Conservation (phyloP, 2,329 filamentous ascomycete species). For the Pestalotiopsis sp. region DNA sequence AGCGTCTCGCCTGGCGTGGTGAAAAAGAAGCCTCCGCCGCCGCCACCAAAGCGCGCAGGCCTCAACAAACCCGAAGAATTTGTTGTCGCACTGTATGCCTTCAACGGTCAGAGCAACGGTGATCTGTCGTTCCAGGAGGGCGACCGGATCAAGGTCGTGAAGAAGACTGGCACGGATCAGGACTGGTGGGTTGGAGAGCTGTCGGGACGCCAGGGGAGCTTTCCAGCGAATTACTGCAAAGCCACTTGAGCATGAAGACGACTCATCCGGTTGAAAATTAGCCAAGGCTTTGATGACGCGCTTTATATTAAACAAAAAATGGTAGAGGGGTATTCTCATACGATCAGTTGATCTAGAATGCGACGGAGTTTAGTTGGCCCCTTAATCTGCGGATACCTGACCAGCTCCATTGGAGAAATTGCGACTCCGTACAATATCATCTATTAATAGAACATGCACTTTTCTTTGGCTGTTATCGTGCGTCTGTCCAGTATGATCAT, state of each 20-base stretch:
- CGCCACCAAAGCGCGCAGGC: slow-evolving; percentile 60
- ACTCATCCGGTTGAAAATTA: neutral
- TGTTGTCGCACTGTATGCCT: slow-evolving; percentile 75
- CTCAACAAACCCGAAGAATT: slow-evolving; percentile 50
- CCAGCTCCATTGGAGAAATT: neutral
- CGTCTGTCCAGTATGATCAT: too few species aligned
- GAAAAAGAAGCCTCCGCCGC: slow-evolving; percentile 77
- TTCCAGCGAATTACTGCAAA: slow-evolving; percentile 82
- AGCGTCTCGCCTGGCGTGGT: slow-evolving; percentile 35
- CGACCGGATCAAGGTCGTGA: slow-evolving; percentile 73
- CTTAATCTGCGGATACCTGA: neutral
- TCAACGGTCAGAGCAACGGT: slow-evolving; percentile 66
- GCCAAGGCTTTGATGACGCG: neutral
- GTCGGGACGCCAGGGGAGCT: slow-evolving; percentile 65
- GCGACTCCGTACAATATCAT: neutral
- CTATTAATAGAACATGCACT: neutral
- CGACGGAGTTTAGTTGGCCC: neutral
- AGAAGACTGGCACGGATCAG: slow-evolving; percentile 76
- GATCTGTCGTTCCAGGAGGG: slow-evolving; percentile 77
- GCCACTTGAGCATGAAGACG: slow-evolving; percentile 21
- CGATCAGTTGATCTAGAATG: neutral
- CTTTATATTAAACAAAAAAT: neutral
- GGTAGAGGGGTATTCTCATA: neutral
- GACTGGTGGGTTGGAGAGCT: slow-evolving; percentile 89
- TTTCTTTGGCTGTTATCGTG: neutral